Evolutionary conservation across 768 basidiomycete species (phyloP), one percentile per base, ranked within the genome.

Genomic region (Leccinum ochraceum): DNA sequence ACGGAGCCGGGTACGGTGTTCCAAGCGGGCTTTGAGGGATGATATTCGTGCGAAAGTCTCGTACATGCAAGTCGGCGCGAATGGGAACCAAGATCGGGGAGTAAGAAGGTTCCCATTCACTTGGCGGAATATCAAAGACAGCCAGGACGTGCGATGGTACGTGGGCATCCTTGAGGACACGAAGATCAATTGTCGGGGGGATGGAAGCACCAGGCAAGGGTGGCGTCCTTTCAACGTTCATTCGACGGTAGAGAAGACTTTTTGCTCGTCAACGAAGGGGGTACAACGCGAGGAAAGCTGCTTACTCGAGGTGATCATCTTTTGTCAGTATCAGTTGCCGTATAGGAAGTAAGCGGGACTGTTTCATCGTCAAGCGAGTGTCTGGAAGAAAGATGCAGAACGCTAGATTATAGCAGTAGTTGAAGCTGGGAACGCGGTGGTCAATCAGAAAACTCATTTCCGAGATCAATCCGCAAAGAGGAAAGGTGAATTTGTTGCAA

Each of bases 141-240:
- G 83, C 81, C 51, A 88, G 78, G 58, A 83, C 75, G 66, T 88
- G 87, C 3, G 85, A 87, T 42, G 86, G 86, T 63, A 78, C 71
- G 56, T 76, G 77, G 6, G 78, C 77, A 53, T 80, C 76, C 58
- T 75, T 79, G 11, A 78, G 62, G 56, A 84, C 74, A 24, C 75
- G 76, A 73, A 86, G 79, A 62, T 82, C 78, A 59, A 86, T 75
- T 2, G 79, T 78, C 11, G 75, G 60, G 4, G 81, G 83, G 3
- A 82, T 66, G 13, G 66, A 54, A 59, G 66, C 57, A 9, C 71
- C 69, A 2, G 71, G 66, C 4, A 59, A 37, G 36, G 74, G 60
- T 6, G 62, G 55, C 42, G 60, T 60, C 57, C 68, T 71, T 30
- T 66, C 69, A 28, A 78, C 76, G 48, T 78, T 77, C 63, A 76